Evolutionary conservation across 192 early-diverging fungal species (phyloP).

Genomic region (Phlyctochytrium planicorne): DNA sequence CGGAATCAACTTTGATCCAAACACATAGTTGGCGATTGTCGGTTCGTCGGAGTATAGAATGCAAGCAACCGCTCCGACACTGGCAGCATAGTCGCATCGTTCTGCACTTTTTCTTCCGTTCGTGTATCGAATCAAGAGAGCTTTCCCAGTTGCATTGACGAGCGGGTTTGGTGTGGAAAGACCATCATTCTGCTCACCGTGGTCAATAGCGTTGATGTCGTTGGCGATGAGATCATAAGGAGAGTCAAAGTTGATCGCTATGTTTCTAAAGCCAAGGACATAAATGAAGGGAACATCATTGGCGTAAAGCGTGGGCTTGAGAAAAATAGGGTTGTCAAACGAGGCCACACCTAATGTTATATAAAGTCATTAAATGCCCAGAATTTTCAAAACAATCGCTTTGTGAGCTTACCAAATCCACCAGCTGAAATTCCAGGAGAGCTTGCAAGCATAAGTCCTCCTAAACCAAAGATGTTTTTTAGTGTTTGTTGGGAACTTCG

Average conservation of each 20-base stretch:
- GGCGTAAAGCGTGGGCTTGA: constrained; percentile 12
- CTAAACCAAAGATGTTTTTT: too few species aligned
- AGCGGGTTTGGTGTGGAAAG: background rate
- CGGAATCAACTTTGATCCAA: background rate
- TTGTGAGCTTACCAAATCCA: too few species aligned
- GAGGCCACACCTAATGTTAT: constrained; percentile 29
- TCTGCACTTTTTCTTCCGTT: background rate
- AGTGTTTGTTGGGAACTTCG: too few species aligned
- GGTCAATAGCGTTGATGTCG: constrained; percentile 3
- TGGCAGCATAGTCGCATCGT: constrained; percentile 25
- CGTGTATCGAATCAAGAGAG: constrained; percentile 20
- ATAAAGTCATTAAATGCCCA: too few species aligned
- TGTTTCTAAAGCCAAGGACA: background rate
- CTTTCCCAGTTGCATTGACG: constrained; percentile 6
- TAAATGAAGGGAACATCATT: constrained; percentile 3
- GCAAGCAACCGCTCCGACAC: constrained; percentile 12
- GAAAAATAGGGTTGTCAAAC: constrained; percentile 17
- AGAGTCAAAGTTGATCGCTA: background rate
- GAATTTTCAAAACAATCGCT: too few species aligned
- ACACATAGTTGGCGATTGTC: background rate
- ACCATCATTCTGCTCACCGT: background rate
- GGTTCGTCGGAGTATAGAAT: constrained; percentile 15
- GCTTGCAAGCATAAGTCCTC: constrained; percentile 54
- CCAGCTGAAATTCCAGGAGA: constrained; percentile 11
- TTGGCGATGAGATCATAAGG: constrained; percentile 15